phyloP scores from a whole-genome alignment of 306 rosid genomes.

The Sechiopsis laciniata region DNA sequence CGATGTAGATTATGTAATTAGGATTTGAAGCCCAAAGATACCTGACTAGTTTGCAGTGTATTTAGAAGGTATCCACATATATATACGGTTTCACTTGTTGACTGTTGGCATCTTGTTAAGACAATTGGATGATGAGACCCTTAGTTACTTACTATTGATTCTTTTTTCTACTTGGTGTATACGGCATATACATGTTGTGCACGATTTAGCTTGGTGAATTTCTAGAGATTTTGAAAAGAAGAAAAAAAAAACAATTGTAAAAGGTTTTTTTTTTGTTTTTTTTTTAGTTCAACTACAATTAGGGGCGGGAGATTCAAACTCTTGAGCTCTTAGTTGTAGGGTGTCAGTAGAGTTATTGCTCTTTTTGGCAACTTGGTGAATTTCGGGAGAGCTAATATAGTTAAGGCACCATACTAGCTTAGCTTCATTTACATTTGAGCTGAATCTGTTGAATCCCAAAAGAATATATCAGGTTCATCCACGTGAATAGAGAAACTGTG shows the following conservation, averaged over 20 bases:
- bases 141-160: background rate
- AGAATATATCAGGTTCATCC: background rate
- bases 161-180: background rate
- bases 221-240: too few species aligned
- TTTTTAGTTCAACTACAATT: too few species aligned
- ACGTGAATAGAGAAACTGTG: background rate
- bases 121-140: background rate
- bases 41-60: background rate
- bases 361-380: too few species aligned
- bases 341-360: too few species aligned
- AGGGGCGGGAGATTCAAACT: too few species aligned
- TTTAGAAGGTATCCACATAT: background rate
- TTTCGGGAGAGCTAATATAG: background rate
- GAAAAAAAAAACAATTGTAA: too few species aligned
- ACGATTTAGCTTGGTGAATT: background rate
- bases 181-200: background rate
- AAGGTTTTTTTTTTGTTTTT: too few species aligned
- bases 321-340: too few species aligned
- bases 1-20: background rate
- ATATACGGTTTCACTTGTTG: background rate
- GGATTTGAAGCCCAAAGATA: background rate
- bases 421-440: background rate
- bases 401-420: background rate
- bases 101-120: background rate
- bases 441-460: background rate